These are phyloP conservation scores for Saccharomycopsis fermentans DNA, from an alignment of 805 yeast genomes.

Conservation along the genomic window DNA sequence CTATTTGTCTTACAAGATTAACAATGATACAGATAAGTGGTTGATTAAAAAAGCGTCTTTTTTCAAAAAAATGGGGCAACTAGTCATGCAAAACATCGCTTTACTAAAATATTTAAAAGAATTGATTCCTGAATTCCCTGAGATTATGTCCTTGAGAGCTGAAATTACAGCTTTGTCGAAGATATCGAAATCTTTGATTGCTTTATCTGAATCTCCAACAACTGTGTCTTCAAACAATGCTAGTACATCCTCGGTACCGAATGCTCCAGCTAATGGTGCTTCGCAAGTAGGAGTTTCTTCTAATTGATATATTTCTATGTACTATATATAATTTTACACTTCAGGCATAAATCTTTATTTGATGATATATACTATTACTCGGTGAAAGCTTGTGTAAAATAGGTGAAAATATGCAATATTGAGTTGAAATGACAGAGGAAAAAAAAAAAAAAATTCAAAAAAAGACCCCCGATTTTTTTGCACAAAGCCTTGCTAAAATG, in stretches of 20 bases:
- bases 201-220: slow-evolving; percentile 6
- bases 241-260: background rate
- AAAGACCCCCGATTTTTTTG: too few relatives aligned
- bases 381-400: too few relatives aligned
- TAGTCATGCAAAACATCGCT: slow-evolving; percentile 4
- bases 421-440: too few relatives aligned
- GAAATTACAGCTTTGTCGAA: slow-evolving; percentile 11
- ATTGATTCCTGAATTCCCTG: slow-evolving; percentile 7
- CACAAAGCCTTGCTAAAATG: too few relatives aligned
- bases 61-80: slow-evolving; percentile 6
- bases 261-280: background rate
- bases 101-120: slow-evolving; percentile 5
- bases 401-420: too few relatives aligned
- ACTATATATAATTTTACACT: background rate
- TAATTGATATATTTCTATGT: background rate
- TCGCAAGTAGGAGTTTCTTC: background rate
- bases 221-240: background rate
- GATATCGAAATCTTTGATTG: slow-evolving; percentile 8
- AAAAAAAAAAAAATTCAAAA: too few relatives aligned
- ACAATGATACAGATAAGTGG: background rate
- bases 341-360: background rate
- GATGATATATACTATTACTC: too few relatives aligned
- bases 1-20: background rate
- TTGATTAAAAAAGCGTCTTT: background rate
- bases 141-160: slow-evolving; percentile 4